Base-by-base conservation (phyloP, 2,329 filamentous ascomycete genomes). In the Tolypocladium amazonense region DNA sequence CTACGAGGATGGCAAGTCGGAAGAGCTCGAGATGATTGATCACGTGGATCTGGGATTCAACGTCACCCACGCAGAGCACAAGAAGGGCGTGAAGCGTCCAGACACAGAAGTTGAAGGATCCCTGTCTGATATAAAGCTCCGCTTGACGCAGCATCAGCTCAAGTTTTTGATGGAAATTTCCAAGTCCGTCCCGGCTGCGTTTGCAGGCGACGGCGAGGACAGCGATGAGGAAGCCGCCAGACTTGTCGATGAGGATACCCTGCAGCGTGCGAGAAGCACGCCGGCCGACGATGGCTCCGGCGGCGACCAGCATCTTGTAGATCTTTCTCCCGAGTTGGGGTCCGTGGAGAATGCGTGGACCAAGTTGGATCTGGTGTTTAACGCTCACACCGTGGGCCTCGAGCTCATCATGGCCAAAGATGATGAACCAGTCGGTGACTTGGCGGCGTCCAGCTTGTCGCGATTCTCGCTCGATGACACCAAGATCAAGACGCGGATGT, bases 1-100 rank as follows among this genome's bases (percentile, higher is more conserved):
- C 70, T 97, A 95, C 67, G 73, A 84, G 0, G 80, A 86, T 2
- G 83, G 86, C 39, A 75, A 83, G 60, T 84, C 85, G 0, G 94
- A 99, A 72, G 92, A 96, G 71, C 79, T 99, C 9, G 91, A 99
- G 71, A 88, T 99, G 78, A 96, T 99, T 66, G 92, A 99, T 68
- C 92, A 97, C 66, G 92, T 99, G 15, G 94, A 99, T 70, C 78
- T 99, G 30, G 90, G 89, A 56, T 97, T 99, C 75, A 90, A 89
- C 62, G 87, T 99, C 64, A 95, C 89, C 2, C 93, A 97, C 73
- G 85, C 92, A 0, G 93, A 97, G 70, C 94, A 99, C 70, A 86
- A 85, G 65, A 73, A 83, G 38, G 89, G 88, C 18, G 79, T 83
- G 58, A 87, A 94, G 68, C 84, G 93, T 45, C 94, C 94, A 0